Percentiles rank a stretch among this genome's conserved stretches.
Conservation (phyloP, 805 yeast species). For the Monosporozyma servazzii region DNA sequence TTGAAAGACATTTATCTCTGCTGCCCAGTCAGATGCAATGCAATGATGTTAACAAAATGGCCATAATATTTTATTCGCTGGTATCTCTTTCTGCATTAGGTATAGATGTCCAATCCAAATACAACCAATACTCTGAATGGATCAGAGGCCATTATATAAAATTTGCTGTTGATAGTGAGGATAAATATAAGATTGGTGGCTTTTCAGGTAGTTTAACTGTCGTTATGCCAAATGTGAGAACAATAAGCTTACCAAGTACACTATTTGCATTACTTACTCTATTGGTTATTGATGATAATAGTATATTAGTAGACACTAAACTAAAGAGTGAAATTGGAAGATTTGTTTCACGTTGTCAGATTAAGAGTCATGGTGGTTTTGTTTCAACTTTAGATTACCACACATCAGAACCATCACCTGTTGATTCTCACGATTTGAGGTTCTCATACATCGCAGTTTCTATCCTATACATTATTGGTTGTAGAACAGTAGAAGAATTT, state of each 20-base stretch:
- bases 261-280: slow-evolving; percentile 56
- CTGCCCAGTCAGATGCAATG: slow-evolving; percentile 49
- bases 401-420: slow-evolving; percentile 25
- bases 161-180: slow-evolving; percentile 27
- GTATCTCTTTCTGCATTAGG: slow-evolving; percentile 37
- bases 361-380: slow-evolving; percentile 48
- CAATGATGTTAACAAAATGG: slow-evolving; percentile 61
- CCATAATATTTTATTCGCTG: slow-evolving; percentile 62
- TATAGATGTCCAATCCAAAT: slow-evolving; percentile 24
- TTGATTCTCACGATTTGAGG: slow-evolving; percentile 63
- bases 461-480: slow-evolving; percentile 43
- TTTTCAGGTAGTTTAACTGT: slow-evolving; percentile 18
- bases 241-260: slow-evolving; percentile 65
- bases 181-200: slow-evolving; percentile 19
- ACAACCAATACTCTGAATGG: slow-evolving; percentile 24
- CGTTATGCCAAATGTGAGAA: slow-evolving; percentile 9
- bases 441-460: slow-evolving; percentile 66
- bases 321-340: slow-evolving; percentile 37
- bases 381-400: slow-evolving; percentile 32
- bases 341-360: slow-evolving; percentile 55
- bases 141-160: slow-evolving; percentile 15
- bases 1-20: slow-evolving; percentile 41
- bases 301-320: slow-evolving; percentile 30
- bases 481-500: slow-evolving; percentile 16
- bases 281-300: slow-evolving; percentile 42